A percentile compares a stretch with the other conserved stretches of the same genome.
Conservation (phyloP, 192 early-diverging fungal species). For the Coemansia furcata region DNA sequence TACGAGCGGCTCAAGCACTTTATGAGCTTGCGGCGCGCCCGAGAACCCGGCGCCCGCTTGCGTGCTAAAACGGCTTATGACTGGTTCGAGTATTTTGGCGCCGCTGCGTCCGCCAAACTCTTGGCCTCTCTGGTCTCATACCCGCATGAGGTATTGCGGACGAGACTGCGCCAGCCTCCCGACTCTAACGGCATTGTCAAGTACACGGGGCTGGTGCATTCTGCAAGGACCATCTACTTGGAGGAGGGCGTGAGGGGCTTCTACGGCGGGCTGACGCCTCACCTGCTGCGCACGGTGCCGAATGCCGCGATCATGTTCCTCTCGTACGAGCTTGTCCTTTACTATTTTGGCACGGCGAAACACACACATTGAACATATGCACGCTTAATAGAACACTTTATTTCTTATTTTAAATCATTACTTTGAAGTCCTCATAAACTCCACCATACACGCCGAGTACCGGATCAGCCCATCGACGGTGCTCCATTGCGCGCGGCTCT, state of each 20-base stretch:
- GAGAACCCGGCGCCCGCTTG: background rate
- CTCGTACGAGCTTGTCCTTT: constrained; percentile 73
- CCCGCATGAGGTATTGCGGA: constrained; percentile 95
- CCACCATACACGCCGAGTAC: constrained; percentile 53
- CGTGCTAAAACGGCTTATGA: constrained; percentile 50
- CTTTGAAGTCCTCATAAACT: constrained; percentile 37
- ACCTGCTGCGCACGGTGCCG: constrained; percentile 91
- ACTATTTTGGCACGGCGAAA: constrained; percentile 42
- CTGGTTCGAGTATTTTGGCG: constrained; percentile 83
- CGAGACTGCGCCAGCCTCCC: constrained; percentile 82
- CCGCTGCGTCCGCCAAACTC: constrained; percentile 84
- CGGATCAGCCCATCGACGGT: constrained; percentile 42
- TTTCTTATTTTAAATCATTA: background rate
- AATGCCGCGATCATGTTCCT: constrained; percentile 96
- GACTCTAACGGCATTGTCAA: constrained; percentile 62
- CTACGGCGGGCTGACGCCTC: constrained; percentile 95
- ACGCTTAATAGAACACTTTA: background rate
- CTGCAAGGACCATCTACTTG: constrained; percentile 54
- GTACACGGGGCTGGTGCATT: constrained; percentile 73
- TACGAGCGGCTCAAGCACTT: constrained; percentile 89
- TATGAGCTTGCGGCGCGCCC: constrained; percentile 7
- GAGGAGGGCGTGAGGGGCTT: constrained; percentile 86
- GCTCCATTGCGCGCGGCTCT: constrained; percentile 31
- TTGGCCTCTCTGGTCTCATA: constrained; percentile 86
- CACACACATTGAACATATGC: background rate